Evolutionary conservation across 257 asterid genomes (phyloP).

Genomic region (Solanum stenotomum): DNA sequence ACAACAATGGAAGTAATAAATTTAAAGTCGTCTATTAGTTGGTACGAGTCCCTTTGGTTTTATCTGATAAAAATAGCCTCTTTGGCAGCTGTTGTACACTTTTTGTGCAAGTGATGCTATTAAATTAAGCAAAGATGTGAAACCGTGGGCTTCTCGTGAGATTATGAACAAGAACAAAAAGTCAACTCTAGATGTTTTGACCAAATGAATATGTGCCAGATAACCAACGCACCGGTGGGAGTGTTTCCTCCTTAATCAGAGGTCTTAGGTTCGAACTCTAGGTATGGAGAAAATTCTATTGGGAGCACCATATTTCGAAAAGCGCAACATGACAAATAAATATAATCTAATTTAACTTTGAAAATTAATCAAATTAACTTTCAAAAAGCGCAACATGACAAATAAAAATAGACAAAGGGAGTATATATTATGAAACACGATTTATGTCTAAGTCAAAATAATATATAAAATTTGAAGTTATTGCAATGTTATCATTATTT

Average conservation of each 20-base stretch:
- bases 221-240: too few species aligned
- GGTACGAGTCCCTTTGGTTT: too few species aligned
- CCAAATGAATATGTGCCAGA: not conserved
- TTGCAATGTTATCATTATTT: not conserved
- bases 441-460: not conserved
- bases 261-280: too few species aligned
- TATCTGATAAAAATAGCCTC: not conserved
- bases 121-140: not conserved
- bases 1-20: too few species aligned
- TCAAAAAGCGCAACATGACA: rapidly evolving
- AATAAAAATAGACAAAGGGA: too few species aligned
- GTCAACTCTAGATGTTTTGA: not conserved
- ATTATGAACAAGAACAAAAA: not conserved
- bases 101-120: not conserved
- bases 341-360: too few species aligned
- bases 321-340: too few species aligned
- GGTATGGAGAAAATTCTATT: too few species aligned
- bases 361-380: too few species aligned
- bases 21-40: too few species aligned
- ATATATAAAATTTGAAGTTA: too few species aligned
- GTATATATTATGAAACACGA: not conserved
- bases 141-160: not conserved
- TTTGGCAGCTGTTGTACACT: not conserved
- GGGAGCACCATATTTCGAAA: too few species aligned
- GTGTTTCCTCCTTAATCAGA: rapidly evolving